Percentiles rank a stretch among this genome's conserved stretches.
Conservation (phyloP, 1,284 basidiomycete species). For the Pseudozyma sp. region DNA sequence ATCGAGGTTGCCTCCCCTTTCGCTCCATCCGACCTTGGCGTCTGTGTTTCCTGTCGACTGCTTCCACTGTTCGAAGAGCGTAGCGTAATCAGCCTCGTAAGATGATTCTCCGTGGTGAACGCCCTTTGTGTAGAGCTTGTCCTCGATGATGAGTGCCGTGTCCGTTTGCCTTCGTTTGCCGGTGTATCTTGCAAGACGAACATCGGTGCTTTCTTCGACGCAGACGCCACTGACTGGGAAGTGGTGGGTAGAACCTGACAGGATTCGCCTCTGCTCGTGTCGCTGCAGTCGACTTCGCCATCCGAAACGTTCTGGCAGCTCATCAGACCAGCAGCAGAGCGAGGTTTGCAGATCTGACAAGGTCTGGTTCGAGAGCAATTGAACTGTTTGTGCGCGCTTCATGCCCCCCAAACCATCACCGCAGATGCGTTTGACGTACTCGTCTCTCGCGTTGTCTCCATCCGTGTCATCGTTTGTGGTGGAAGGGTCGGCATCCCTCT, state of each 20-base stretch:
- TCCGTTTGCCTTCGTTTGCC: slow-evolving; percentile 35
- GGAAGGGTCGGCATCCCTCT: not conserved
- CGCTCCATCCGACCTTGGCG: slow-evolving; percentile 6
- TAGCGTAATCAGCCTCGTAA: slow-evolving; percentile 27
- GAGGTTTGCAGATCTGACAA: slow-evolving; percentile 21
- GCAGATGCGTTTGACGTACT: slow-evolving; percentile 42
- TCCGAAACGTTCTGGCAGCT: slow-evolving; percentile 35
- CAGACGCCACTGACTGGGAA: too few species aligned
- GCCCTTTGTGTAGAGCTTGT: slow-evolving; percentile 30
- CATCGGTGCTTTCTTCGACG: slow-evolving; percentile 5
- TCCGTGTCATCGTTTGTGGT: not conserved
- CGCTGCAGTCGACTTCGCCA: slow-evolving; percentile 31
- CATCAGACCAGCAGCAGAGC: slow-evolving; percentile 46
- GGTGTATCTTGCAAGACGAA: slow-evolving; percentile 25
- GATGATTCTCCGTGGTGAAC: slow-evolving; percentile 17
- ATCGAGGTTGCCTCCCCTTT: slow-evolving; percentile 20
- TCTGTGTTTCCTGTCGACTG: slow-evolving; percentile 1
- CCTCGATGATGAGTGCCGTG: slow-evolving; percentile 28
- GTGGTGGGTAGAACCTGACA: too few species aligned
- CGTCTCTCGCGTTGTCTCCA: slow-evolving; percentile 25
- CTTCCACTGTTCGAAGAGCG: slow-evolving; percentile 25
- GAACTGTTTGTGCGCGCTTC: slow-evolving; percentile 40
- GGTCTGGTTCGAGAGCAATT: slow-evolving; percentile 35
- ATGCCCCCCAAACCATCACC: slow-evolving; percentile 43
- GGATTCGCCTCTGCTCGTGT: not conserved